Conservation (phyloP, 108 stramenopile species). For the Cyclotella cryptica region DNA sequence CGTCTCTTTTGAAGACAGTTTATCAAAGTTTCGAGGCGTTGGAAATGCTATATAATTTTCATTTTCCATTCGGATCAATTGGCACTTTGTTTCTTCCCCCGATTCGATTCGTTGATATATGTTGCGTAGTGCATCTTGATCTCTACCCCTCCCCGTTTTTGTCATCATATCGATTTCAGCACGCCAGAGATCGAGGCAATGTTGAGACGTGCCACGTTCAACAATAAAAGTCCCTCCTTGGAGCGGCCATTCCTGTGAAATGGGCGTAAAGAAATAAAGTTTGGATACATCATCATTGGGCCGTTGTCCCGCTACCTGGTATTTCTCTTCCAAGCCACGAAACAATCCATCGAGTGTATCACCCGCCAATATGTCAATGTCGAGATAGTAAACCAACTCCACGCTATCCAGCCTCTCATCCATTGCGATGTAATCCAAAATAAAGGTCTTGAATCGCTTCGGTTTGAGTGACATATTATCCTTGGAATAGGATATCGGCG, state of each 20-base stretch:
- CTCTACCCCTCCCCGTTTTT: constrained; percentile 27
- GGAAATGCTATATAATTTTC: constrained; percentile 47
- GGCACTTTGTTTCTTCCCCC: constrained; percentile 35
- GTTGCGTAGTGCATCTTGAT: constrained; percentile 46
- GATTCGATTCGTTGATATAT: constrained; percentile 37
- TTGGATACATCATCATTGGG: constrained; percentile 24
- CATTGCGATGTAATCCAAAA: constrained; percentile 56
- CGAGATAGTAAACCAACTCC: constrained; percentile 54
- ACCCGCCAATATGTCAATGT: constrained; percentile 64
- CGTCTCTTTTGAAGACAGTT: neutral
- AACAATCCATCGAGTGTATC: constrained; percentile 30
- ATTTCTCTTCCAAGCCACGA: constrained; percentile 23
- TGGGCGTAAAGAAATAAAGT: constrained; percentile 43
- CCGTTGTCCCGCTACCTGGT: constrained; percentile 4
- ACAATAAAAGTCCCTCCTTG: constrained; percentile 47
- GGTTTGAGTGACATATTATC: constrained; percentile 41
- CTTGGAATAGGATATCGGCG: constrained; percentile 31
- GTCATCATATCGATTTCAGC: constrained; percentile 40
- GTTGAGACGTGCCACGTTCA: constrained; percentile 32
- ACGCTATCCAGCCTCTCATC: constrained; percentile 43
- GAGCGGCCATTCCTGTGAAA: constrained; percentile 39
- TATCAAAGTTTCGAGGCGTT: constrained; percentile 38
- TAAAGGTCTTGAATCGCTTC: constrained; percentile 61
- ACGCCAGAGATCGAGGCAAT: constrained; percentile 49
- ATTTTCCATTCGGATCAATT: constrained; percentile 40